Evolutionary conservation across 306 rosid species (phyloP), one percentile per base, ranked within the genome.

Genomic region (Vicia villosa): DNA sequence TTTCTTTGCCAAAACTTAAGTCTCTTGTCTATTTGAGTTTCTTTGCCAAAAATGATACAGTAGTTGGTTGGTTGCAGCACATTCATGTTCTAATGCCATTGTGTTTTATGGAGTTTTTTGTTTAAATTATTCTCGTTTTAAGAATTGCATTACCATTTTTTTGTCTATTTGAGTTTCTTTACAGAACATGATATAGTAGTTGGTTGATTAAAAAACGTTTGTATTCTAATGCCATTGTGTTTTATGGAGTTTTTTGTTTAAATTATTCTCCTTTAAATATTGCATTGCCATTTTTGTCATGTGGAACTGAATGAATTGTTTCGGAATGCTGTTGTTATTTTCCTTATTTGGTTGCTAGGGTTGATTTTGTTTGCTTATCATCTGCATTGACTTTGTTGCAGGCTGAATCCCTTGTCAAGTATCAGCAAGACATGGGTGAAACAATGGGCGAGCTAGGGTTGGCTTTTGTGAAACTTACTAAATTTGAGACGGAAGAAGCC

Each of bases 321-420:
- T 38, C 14, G 10, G 8, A 66, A 45, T 37, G 13, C 40, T 57
- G 58, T 37, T 72, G 43, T 28, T 62, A 60, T 26, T 62, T 41
- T 63, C 37, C 45, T 58, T 66, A 24, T 59, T 59, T 79, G 46
- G 61, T 60, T 34, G 30, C 68, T 43, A 41, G 63, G 55, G 13
- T 67, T 60, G 75, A 67, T 66, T 67, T 43, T 41, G 15, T 78
- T 51, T 20, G 21, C 45, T 28, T 36, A 8, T 74, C 8, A 14
- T 70, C 14, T 10, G 16, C 57, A 14, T 66, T 45, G 58, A 58
- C 15, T 77, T 77, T 67, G 63, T 70, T 70, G 71, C 81, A 95
- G 99, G 99, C 99, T 42, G 99, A 95, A 85, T 84, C 95, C 17
- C 92, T 95, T 3, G 99, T 95, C 5, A 95, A 91, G 80, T 85